A percentile compares a stretch with the other conserved stretches of the same genome.
Conservation (phyloP, 1,284 basidiomycete species). For the Athelia psychrophila region DNA sequence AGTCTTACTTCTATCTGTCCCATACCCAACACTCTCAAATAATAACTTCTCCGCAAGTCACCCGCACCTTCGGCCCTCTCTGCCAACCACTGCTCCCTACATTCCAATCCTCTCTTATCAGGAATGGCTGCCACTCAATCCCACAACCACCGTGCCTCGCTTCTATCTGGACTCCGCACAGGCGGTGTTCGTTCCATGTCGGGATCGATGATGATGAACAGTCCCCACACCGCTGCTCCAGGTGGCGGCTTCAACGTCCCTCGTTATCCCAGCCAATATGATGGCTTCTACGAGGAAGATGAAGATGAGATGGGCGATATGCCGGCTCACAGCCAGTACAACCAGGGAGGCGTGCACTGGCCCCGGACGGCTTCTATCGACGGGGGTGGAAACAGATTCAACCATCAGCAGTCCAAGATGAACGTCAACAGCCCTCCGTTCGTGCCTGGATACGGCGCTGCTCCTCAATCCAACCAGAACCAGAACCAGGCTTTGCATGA, state of each 20-base stretch:
- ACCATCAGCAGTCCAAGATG: constrained; percentile 58
- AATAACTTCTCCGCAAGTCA: constrained; percentile 5
- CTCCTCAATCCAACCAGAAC: constrained; percentile 34
- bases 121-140: constrained; percentile 57
- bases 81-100: constrained; percentile 30
- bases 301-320: constrained; percentile 60
- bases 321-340: constrained; percentile 43
- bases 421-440: constrained; percentile 59
- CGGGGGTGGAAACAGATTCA: constrained; percentile 58
- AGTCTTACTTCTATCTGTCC: constrained; percentile 6
- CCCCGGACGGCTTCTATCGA: constrained; percentile 73
- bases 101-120: constrained; percentile 31
- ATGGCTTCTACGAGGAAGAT: constrained; percentile 41
- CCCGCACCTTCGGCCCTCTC: constrained; percentile 21
- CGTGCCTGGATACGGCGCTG: constrained; percentile 38
- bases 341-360: constrained; percentile 31
- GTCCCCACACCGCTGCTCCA: constrained; percentile 70
- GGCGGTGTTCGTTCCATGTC: constrained; percentile 77
- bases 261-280: constrained; percentile 41
- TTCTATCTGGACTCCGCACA: constrained; percentile 81
- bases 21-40: constrained; percentile 8
- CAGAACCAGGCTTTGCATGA: constrained; percentile 54
- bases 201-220: constrained; percentile 26
- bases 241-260: constrained; percentile 44
- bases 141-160: constrained; percentile 70